Evolutionary conservation across 1,284 basidiomycete genomes (phyloP), one percentile per base, ranked within the genome.

Genomic region (Coniophora puteana): DNA sequence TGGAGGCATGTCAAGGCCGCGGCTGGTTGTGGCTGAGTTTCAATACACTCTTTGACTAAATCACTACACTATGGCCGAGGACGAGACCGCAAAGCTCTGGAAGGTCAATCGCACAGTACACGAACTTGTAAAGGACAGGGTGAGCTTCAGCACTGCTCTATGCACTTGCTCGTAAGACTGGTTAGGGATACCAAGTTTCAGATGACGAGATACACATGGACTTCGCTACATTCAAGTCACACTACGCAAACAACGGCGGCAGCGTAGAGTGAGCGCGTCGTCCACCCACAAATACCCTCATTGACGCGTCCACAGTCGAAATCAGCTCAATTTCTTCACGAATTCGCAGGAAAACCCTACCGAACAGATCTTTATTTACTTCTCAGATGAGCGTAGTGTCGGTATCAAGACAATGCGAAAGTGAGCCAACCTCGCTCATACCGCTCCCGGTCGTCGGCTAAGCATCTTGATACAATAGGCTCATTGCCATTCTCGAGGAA

Each of bases 61-160:
- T 38, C 44, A 46, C 29, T 38, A 17, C 36, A 24, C 52, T 43
- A 81, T 83, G 79, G 68, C 72, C 48, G 83, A 87, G 48, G 85
- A 89, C 63, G 86, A 89, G 61, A 74, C 78, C 40, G 82, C 92
- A 39, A 83, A 86, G 58, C 75, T 99, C 55, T 98, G 93, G 92
- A 87, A 94, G 58, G 93, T 99, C 49, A 94, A 94, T 67, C 74
- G 91, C 56, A 99, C 96, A 30, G 89, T 97, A 40, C 93, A 98
- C 64, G 96, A 99, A 68, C 83, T 99, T 44, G 90, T 95, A 46
- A 82, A 86, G 58, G 96, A 99, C 65, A 80, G 94, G 69, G 85
- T 88, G 51, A 66, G 78, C 63, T 32, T 51, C 43, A 30, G n/a
- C 25, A 35, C 26, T 5, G n/a, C n/a, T n/a, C n/a, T n/a, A n/a